phyloP scores from a whole-genome alignment of 2,329 filamentous ascomycete genomes.

The Mycogone perniciosa region DNA sequence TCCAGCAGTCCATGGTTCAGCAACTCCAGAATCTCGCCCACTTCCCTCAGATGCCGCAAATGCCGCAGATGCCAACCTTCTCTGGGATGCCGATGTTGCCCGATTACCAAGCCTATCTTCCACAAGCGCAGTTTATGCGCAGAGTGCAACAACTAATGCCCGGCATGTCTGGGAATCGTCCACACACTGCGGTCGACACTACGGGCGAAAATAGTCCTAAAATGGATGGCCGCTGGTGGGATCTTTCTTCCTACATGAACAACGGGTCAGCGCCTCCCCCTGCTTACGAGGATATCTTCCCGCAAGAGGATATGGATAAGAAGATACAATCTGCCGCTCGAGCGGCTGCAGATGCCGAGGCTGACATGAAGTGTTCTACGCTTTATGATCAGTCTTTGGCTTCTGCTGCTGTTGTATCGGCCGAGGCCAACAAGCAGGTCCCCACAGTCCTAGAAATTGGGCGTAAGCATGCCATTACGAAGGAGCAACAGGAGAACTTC shows the following conservation, averaged over 20 bases:
- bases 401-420: not conserved
- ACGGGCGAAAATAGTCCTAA: constrained; percentile 27
- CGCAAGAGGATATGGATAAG: constrained; percentile 44
- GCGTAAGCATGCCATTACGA: constrained; percentile 56
- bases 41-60: constrained; percentile 55
- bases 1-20: constrained; percentile 64
- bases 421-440: constrained; percentile 25
- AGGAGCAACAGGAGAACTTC: constrained; percentile 59
- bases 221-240: constrained; percentile 59
- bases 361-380: constrained; percentile 50
- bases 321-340: constrained; percentile 54
- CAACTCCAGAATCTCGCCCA: constrained; percentile 53
- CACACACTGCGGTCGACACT: constrained; percentile 38
- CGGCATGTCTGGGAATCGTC: constrained; percentile 48
- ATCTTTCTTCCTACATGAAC: constrained; percentile 51
- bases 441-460: constrained; percentile 50
- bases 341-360: constrained; percentile 52
- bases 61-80: constrained; percentile 50
- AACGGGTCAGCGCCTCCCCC: constrained; percentile 54
- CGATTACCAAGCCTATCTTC: constrained; percentile 64
- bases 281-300: constrained; percentile 74
- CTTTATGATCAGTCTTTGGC: constrained; percentile 41
- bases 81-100: constrained; percentile 58
- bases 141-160: constrained; percentile 68
- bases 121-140: constrained; percentile 56